Evolutionary conservation across 768 basidiomycete genomes (phyloP).

Genomic region (Trametes meyenii): DNA sequence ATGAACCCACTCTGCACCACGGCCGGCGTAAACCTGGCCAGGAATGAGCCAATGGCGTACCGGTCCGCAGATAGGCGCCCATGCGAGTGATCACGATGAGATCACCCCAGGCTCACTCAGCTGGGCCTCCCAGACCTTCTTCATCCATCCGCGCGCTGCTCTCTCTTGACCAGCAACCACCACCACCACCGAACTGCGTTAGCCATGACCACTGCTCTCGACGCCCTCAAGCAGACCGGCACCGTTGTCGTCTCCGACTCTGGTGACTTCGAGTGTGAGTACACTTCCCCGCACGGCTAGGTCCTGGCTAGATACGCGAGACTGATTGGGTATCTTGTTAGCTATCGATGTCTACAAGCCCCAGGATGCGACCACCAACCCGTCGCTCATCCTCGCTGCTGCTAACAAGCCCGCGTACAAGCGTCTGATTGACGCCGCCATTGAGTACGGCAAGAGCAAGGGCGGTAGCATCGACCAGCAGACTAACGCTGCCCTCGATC

Average conservation of each 20-base stretch:
- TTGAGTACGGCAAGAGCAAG: constrained; percentile 77
- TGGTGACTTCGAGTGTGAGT: constrained; percentile 86
- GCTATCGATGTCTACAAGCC: constrained; percentile 97
- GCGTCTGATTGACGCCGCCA: constrained; percentile 74
- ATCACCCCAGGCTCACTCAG: constrained; percentile 20
- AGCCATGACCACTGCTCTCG: constrained; percentile 77
- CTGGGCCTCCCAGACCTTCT: not conserved
- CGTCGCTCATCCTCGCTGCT: constrained; percentile 91
- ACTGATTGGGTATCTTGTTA: constrained; percentile 37
- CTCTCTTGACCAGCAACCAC: constrained; percentile 12
- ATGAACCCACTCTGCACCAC: constrained; percentile 1
- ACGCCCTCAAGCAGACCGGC: constrained; percentile 85
- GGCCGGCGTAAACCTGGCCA: constrained; percentile 4
- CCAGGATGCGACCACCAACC: constrained; percentile 98
- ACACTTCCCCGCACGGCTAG: constrained; percentile 4
- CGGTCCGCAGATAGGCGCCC: constrained; percentile 11
- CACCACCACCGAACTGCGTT: constrained; percentile 19
- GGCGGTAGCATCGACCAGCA: constrained; percentile 78
- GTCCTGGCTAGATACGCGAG: constrained; percentile 13
- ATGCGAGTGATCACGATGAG: constrained; percentile 14
- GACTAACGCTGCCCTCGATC: constrained; percentile 80
- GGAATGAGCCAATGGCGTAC: not conserved
- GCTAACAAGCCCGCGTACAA: constrained; percentile 88
- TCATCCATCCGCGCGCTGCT: not conserved
- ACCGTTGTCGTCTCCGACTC: constrained; percentile 98